phyloP scores from a whole-genome alignment of 176 grass and related monocot species.

The Oryza longistaminata region DNA sequence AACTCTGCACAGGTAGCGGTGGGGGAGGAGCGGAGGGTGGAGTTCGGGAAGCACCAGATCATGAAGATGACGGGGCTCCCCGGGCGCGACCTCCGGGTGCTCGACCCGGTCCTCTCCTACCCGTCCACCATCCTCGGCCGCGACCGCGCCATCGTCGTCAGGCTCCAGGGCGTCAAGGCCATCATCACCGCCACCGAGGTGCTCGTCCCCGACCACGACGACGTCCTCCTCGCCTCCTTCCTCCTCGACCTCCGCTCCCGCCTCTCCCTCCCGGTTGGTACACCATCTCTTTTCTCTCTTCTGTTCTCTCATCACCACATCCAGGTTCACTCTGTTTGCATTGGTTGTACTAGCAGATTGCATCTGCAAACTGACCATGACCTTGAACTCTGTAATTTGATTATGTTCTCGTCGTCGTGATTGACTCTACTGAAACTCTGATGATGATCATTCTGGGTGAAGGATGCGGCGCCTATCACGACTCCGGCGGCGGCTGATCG shows the following conservation, averaged over 20 bases:
- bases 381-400: background rate
- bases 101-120: slow-evolving; percentile 79
- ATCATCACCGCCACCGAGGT: slow-evolving; percentile 77
- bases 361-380: background rate
- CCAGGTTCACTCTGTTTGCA: background rate
- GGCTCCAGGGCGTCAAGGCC: slow-evolving; percentile 79
- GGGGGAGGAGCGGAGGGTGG: slow-evolving; percentile 42
- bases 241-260: slow-evolving; percentile 62
- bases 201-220: slow-evolving; percentile 58
- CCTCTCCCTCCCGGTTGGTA: slow-evolving; percentile 27
- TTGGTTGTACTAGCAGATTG: background rate
- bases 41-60: slow-evolving; percentile 74
- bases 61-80: slow-evolving; percentile 85
- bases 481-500: background rate
- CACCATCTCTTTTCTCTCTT: background rate
- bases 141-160: slow-evolving; percentile 79
- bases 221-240: slow-evolving; percentile 50
- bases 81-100: slow-evolving; percentile 72
- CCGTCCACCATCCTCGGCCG: slow-evolving; percentile 83
- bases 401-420: background rate
- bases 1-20: slow-evolving; percentile 56
- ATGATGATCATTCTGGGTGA: background rate
- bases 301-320: background rate
- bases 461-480: slow-evolving; percentile 19
- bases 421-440: background rate